phyloP scores from a whole-genome alignment of 176 grass and related monocot species.

The Thalia dealbata region DNA sequence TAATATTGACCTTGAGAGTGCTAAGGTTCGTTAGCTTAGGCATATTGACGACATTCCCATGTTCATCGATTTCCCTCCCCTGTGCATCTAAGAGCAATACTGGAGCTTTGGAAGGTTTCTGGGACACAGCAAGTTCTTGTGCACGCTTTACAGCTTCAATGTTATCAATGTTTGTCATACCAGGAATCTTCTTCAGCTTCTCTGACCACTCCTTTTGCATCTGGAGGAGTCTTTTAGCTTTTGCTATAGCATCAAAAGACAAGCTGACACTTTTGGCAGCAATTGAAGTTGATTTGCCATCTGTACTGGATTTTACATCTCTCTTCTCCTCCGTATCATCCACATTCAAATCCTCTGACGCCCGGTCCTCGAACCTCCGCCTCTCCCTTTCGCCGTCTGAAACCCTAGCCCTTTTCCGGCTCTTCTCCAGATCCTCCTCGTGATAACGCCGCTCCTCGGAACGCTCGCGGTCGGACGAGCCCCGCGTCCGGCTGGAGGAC shows the following conservation, averaged over 20 bases:
- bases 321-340: constrained; percentile 5
- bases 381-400: constrained; percentile 15
- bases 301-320: constrained; percentile 97
- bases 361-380: constrained; percentile 16
- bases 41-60: constrained; percentile 74
- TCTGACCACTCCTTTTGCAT: constrained; percentile 85
- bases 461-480: constrained; percentile 37
- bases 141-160: constrained; percentile 86
- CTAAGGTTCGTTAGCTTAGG: constrained; percentile 67
- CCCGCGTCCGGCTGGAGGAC: constrained; percentile 34
- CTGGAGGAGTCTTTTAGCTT: constrained; percentile 95
- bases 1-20: constrained; percentile 97
- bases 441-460: constrained; percentile 35
- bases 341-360: constrained; percentile 2
- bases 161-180: constrained; percentile 56
- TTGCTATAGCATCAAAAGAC: constrained; percentile 98
- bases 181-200: constrained; percentile 73
- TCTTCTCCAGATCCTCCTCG: constrained; percentile 16
- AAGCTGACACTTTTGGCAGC: constrained; percentile 70
- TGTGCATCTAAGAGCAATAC: constrained; percentile 80
- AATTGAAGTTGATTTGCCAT: constrained; percentile 61
- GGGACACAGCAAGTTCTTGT: constrained; percentile 62
- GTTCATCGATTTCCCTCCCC: constrained; percentile 89
- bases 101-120: constrained; percentile 68
- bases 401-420: constrained; percentile 18